These are phyloP conservation scores for Mortierella alpina DNA, from an alignment of 192 early-diverging fungal species.

Conservation along the genomic window DNA sequence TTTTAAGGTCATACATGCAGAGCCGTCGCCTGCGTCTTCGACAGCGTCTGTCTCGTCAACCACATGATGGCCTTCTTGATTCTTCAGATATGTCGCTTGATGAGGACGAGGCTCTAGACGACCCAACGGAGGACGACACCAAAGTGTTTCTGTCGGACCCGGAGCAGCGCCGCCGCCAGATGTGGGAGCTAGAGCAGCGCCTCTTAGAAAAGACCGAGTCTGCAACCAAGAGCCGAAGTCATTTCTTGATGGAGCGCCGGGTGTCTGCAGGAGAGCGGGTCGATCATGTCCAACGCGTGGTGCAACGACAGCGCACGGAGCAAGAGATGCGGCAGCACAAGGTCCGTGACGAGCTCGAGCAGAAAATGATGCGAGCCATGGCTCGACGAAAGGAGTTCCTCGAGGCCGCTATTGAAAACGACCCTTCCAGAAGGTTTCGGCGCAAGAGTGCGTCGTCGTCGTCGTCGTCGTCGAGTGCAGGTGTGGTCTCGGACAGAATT, in stretches of 20 bases:
- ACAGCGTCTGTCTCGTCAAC: slow-evolving; percentile 15
- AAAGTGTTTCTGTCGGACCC: slow-evolving; percentile 7
- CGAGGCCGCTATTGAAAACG: slow-evolving; percentile 50
- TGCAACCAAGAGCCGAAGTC: slow-evolving; percentile 30
- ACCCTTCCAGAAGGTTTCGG: slow-evolving; percentile 44
- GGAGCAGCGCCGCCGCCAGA: slow-evolving; percentile 27
- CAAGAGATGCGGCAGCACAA: slow-evolving; percentile 33
- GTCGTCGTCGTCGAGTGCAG: neutral
- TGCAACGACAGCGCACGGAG: slow-evolving; percentile 22
- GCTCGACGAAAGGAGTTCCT: slow-evolving; percentile 38
- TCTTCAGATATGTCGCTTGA: slow-evolving; percentile 31
- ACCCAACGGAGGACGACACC: neutral
- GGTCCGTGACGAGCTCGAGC: slow-evolving; percentile 41
- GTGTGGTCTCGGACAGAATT: neutral
- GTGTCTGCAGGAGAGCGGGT: slow-evolving; percentile 27
- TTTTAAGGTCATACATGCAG: slow-evolving; percentile 35
- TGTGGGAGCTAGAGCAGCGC: slow-evolving; percentile 34
- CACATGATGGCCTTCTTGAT: slow-evolving; percentile 10
- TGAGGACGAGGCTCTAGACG: slow-evolving; percentile 21
- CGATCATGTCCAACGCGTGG: slow-evolving; percentile 36
- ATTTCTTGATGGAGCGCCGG: slow-evolving; percentile 37
- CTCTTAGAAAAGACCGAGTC: slow-evolving; percentile 33
- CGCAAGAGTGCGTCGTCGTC: slow-evolving; percentile 2
- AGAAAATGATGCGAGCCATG: slow-evolving; percentile 50
- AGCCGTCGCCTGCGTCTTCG: slow-evolving; percentile 30